Conservation (phyloP, 805 yeast species). For the Tetrapisispora pingtungensis region DNA sequence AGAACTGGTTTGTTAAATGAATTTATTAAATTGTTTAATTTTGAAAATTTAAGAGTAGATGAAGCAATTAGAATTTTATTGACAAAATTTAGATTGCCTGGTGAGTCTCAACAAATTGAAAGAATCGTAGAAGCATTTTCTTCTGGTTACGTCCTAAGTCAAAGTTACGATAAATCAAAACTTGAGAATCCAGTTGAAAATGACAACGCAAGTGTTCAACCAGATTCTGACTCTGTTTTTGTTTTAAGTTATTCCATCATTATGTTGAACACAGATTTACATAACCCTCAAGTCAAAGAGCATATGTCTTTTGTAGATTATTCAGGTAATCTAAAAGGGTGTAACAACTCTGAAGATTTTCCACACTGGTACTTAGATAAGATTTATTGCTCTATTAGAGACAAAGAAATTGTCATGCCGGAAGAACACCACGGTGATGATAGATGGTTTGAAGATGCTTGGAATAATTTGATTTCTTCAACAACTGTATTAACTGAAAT, state of each 20-base stretch:
- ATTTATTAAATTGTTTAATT: slow-evolving; percentile 64
- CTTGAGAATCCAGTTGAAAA: slow-evolving; percentile 9
- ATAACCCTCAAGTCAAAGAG: slow-evolving; percentile 79
- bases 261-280: slow-evolving; percentile 85
- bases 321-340: slow-evolving; percentile 65
- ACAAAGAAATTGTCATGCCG: slow-evolving; percentile 88
- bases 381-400: slow-evolving; percentile 68
- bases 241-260: slow-evolving; percentile 82
- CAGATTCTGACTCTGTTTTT: slow-evolving; percentile 77
- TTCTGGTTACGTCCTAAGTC: slow-evolving; percentile 63
- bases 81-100: slow-evolving; percentile 81
- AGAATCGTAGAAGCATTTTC: slow-evolving; percentile 83
- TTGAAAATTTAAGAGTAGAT: slow-evolving; percentile 69
- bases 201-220: slow-evolving; percentile 39
- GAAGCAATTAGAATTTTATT: slow-evolving; percentile 78
- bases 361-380: slow-evolving; percentile 74
- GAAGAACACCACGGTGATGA: slow-evolving; percentile 91
- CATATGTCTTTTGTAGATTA: slow-evolving; percentile 87
- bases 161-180: slow-evolving; percentile 28
- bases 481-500: slow-evolving; percentile 26
- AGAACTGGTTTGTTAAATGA: slow-evolving; percentile 48
- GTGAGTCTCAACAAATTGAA: slow-evolving; percentile 94
- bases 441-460: slow-evolving; percentile 80
- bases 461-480: slow-evolving; percentile 53
- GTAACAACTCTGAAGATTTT: slow-evolving; percentile 63